Evolutionary conservation across 2,329 filamentous ascomycete species (phyloP), one percentile per base, ranked within the genome.

Genomic region (Epicoccum sorghinum): DNA sequence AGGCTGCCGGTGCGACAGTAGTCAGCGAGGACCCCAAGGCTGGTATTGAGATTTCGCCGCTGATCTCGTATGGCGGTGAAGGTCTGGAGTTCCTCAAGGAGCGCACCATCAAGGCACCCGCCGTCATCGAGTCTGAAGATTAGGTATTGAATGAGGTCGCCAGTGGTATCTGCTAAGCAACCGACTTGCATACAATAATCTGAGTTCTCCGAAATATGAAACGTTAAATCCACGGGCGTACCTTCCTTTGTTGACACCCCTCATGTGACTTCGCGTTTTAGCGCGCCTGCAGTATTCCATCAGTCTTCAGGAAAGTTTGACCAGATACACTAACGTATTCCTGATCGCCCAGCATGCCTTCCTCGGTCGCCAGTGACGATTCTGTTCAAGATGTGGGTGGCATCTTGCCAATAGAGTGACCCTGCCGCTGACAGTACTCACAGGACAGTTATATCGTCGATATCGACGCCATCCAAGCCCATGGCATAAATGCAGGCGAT

Each of bases 41-140:
- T 47, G 93, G 95, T 33, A 83, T 99, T 32, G 95, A 99, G 75
- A 86, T 99, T 14, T 96, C 92, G 48, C 95, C 95, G 33, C 80
- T 96, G 67, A 89, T 96, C 73, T 97, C 92, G 84, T 99, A 99
- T 73, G 82, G 80, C 47, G 86, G 86, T 51, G 86, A 88, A 73
- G 85, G 84, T 25, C 77, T 87, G 57, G 84, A 83, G 37, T 87
- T 86, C 73, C 76, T 88, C 54, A 82, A 82, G 59, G 79, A 77
- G 47, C 77, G 81, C 60, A 81, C 84, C 56, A 81, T 88, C 74
- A 86, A 83, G 71, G 84, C 85, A 14, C 85, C 85, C 10, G 85
- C 85, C 2, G 80, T 87, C 44, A 84, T 88, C 65, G 85, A 88
- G 73, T 84, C 81, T 70, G 83, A 86, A 65, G 74, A 80, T 47